Base-by-base conservation (phyloP, 495 filamentous ascomycete species). In the Glonium stellatum region DNA sequence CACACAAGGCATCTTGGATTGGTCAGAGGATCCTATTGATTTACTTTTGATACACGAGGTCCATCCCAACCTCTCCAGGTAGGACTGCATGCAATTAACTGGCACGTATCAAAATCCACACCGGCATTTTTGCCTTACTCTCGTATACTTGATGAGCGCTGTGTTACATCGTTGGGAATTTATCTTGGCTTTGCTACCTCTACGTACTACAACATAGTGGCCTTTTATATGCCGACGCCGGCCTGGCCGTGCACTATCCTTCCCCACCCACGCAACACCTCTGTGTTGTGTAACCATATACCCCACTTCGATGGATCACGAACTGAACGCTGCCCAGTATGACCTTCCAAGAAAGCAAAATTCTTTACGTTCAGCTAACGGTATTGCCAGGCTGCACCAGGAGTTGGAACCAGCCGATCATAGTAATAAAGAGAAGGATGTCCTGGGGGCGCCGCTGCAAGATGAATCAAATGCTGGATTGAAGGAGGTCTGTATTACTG, bases 321-420 rank as follows among this genome's bases (percentile, higher is more conserved):
- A 57, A 54, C 10, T 57, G 23, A 47, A 62, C 21, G 59, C 56
- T 42, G 59, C 59, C 9, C 59, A 56, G 63, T 66, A 41, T 46
- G 59, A 18, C 31, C 22, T 15, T 37, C 23, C 11, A 52, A n/a
- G 52, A 19, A 55, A 31, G 27, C 27, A 31, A 31, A 31, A 31
- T 19, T 50, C 12, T 35, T 48, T 35, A 39, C 49, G 18, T 1
- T 23, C 1, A 19, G 49, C 15, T 53, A 36, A 50, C 59, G 13
- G 21, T 22, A 21, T 6, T n/a, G 22, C 22, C 41, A 67, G 65
- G 35, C 54, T 64, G 37, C 65, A 67, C 44, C 65, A 67, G 39
- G 46, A 41, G 22, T 23, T 67, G 9, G 51, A 61, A 23, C 15
- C 41, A 6, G 57, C 65, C 12, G 49, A 59, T 44, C 25, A 37